Evolutionary conservation across 192 early-diverging fungal genomes (phyloP).

Genomic region (Podila verticillata): DNA sequence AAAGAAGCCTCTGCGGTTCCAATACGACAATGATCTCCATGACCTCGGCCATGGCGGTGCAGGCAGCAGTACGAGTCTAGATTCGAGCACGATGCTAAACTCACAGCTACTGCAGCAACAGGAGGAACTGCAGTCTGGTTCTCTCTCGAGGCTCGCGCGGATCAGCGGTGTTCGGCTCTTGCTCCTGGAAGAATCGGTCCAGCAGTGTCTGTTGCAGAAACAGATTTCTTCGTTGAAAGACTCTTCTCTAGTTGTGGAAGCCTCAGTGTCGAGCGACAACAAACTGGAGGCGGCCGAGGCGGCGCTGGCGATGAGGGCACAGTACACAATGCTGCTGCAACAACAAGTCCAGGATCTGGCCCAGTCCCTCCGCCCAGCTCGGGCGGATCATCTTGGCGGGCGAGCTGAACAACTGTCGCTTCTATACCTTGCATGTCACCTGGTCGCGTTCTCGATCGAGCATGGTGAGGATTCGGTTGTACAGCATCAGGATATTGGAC

Average conservation of each 20-base stretch:
- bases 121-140: neutral
- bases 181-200: conserved; percentile 25
- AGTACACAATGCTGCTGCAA: conserved; percentile 29
- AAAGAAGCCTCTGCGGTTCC: conserved; percentile 33
- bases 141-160: conserved; percentile 27
- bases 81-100: neutral
- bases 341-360: conserved; percentile 46
- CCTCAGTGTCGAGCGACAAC: neutral
- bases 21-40: conserved; percentile 5
- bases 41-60: neutral
- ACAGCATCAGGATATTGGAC: neutral
- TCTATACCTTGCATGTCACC: conserved; percentile 21
- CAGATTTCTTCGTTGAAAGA: neutral
- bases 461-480: neutral
- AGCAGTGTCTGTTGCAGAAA: conserved; percentile 7
- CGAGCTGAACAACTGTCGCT: conserved; percentile 25
- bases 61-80: neutral
- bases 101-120: neutral
- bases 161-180: conserved; percentile 31
- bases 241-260: neutral
- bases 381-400: neutral
- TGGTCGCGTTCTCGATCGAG: conserved; percentile 34
- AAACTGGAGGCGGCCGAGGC: neutral
- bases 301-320: conserved; percentile 15
- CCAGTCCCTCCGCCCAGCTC: conserved; percentile 21